These are phyloP conservation scores for Achlya hypogyna DNA, from an alignment of 352 stramenopile genomes.

Conservation along the genomic window DNA sequence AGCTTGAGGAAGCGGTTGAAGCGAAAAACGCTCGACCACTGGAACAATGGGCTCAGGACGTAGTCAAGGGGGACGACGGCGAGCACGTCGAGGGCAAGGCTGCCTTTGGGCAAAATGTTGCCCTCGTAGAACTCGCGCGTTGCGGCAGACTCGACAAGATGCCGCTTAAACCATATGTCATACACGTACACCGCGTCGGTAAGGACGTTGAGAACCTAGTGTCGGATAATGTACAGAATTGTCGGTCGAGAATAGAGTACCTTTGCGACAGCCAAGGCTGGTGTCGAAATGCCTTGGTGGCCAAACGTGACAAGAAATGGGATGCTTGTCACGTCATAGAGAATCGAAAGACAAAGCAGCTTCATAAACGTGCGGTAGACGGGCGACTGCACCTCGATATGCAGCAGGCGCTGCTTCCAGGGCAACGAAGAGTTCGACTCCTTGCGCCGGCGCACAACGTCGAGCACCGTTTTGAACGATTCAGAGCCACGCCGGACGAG, in stretches of 20 bases:
- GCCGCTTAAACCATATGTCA: constrained; percentile 18
- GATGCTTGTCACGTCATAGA: constrained; percentile 49
- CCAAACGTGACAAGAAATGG: constrained; percentile 57
- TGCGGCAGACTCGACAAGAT: background rate
- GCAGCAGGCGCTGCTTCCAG: background rate
- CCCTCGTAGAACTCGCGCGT: constrained; percentile 16
- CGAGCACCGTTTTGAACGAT: background rate
- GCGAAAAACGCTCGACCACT: background rate
- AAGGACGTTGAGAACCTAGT: background rate
- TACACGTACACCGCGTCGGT: background rate
- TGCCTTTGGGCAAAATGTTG: background rate
- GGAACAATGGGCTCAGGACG: background rate
- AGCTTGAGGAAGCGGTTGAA: constrained; percentile 9
- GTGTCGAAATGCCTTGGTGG: constrained; percentile 38
- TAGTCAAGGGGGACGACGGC: constrained; percentile 9
- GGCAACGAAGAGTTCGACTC: background rate
- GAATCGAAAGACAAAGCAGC: background rate
- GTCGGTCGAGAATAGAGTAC: constrained; percentile 4
- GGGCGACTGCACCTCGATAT: constrained; percentile 6
- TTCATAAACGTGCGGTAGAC: background rate
- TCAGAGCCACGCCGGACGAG: background rate
- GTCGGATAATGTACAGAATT: background rate
- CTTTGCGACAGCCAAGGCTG: constrained; percentile 27
- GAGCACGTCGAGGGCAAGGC: constrained; percentile 2
- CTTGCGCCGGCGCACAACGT: background rate